Conservation (phyloP, 2,329 filamentous ascomycete species). For the Fusarium sp. region DNA sequence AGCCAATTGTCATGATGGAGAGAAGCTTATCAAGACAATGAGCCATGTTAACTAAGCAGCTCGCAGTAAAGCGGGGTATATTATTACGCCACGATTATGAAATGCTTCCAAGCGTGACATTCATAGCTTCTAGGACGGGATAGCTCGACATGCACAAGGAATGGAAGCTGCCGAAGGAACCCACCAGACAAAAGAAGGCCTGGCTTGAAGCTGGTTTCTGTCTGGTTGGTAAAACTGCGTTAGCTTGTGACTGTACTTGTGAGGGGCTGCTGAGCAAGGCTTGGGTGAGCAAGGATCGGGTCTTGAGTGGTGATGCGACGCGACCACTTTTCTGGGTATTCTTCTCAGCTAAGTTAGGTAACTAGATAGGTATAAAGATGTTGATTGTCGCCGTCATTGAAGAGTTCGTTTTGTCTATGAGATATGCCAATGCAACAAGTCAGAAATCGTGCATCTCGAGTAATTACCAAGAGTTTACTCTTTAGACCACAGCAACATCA, state of each 20-base stretch:
- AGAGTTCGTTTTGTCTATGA: constrained; percentile 14
- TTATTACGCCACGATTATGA: constrained; percentile 48
- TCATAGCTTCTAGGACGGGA: constrained; percentile 16
- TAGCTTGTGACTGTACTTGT: not conserved
- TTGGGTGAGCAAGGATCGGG: constrained; percentile 39
- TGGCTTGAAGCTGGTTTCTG: constrained; percentile 17
- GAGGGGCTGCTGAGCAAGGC: constrained; percentile 47
- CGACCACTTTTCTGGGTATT: constrained; percentile 22
- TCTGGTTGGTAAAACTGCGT: constrained; percentile 18
- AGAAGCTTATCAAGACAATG: constrained; percentile 41
- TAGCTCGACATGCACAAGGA: constrained; percentile 5
- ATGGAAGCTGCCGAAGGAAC: constrained; percentile 20
- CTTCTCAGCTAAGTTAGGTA: constrained; percentile 9
- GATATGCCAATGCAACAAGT: constrained; percentile 43
- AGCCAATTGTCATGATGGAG: constrained; percentile 34
- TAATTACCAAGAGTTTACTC: constrained; percentile 20
- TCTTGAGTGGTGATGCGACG: constrained; percentile 21
- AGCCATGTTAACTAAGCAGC: constrained; percentile 37
- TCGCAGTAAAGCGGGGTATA: constrained; percentile 43
- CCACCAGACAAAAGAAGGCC: constrained; percentile 9
- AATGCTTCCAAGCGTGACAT: constrained; percentile 29
- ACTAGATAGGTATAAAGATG: constrained; percentile 40
- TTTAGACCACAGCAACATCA: constrained; percentile 20
- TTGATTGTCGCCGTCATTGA: constrained; percentile 37
- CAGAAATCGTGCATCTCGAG: constrained; percentile 35